These are phyloP conservation scores for Mortierella sp. DNA, from an alignment of 371 early-diverging fungal genomes.

Conservation along the genomic window DNA sequence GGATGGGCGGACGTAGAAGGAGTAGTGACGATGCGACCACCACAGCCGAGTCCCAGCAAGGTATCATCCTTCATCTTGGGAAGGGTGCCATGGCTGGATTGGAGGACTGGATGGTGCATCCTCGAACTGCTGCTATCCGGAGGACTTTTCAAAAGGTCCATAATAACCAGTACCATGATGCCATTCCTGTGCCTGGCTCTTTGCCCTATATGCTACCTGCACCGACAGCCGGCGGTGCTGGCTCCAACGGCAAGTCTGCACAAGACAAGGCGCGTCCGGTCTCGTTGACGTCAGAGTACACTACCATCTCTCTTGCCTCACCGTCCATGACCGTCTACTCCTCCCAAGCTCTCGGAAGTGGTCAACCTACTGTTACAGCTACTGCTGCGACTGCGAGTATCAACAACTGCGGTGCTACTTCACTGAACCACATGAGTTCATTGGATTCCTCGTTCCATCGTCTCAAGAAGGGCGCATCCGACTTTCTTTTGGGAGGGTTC, in stretches of 20 bases:
- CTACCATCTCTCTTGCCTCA: conserved; percentile 25
- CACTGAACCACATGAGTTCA: conserved; percentile 8
- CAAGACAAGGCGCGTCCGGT: background rate
- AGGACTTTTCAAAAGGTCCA: conserved; percentile 19
- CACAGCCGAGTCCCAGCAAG: background rate
- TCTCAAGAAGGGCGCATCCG: conserved; percentile 14
- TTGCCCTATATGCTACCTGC: too few species aligned
- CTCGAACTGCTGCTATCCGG: conserved; percentile 36
- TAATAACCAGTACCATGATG: too few species aligned
- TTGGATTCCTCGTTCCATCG: conserved; percentile 23
- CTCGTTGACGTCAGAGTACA: conserved; percentile 11
- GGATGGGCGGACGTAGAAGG: conserved; percentile 19
- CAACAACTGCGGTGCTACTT: background rate
- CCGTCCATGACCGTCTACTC: conserved; percentile 9
- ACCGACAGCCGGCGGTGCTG: too few species aligned
- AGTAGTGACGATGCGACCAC: conserved; percentile 4
- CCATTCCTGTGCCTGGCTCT: conserved; percentile 26
- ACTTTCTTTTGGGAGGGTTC: background rate
- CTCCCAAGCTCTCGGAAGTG: background rate
- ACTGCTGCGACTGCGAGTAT: too few species aligned
- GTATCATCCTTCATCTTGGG: background rate
- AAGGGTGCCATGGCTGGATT: background rate
- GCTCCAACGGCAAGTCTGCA: background rate
- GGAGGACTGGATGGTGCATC: conserved; percentile 38
- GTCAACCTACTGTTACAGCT: background rate